These are phyloP conservation scores for Taphrina wiesneri DNA, from an alignment of 1,139 yeast genomes.

Conservation along the genomic window DNA sequence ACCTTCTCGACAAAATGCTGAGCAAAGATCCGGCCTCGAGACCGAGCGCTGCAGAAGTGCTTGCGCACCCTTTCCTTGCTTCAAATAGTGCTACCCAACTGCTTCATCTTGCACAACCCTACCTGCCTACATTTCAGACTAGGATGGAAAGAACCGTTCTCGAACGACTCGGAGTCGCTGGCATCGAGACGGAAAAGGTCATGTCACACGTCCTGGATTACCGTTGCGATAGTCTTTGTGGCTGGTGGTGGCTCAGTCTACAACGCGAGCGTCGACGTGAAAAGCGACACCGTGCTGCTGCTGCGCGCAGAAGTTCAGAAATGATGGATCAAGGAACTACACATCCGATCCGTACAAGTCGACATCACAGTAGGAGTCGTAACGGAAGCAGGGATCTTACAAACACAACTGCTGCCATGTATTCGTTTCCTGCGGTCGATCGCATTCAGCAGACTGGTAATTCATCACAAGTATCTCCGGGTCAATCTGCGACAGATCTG, in stretches of 20 bases:
- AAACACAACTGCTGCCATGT: background rate
- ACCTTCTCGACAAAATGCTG: conserved; percentile 59
- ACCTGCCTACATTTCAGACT: conserved; percentile 55
- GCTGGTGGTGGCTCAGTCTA: conserved; percentile 73
- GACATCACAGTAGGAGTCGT: conserved; percentile 6
- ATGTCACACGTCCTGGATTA: conserved; percentile 61
- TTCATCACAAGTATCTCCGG: background rate
- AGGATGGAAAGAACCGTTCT: conserved; percentile 66
- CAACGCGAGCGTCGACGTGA: conserved; percentile 57
- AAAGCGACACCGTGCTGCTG: conserved; percentile 7
- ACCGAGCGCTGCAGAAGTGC: conserved; percentile 62
- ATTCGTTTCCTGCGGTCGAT: background rate
- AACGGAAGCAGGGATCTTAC: conserved; percentile 1
- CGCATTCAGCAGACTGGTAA: background rate
- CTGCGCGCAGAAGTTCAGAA: conserved; percentile 2
- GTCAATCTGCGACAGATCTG: background rate
- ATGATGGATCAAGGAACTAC: background rate
- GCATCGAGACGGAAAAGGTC: conserved; percentile 65
- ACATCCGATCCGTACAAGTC: background rate
- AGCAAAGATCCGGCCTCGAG: conserved; percentile 66
- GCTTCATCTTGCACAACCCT: conserved; percentile 50
- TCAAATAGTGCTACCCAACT: conserved; percentile 52
- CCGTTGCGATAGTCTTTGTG: conserved; percentile 77
- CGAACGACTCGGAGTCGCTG: conserved; percentile 63
- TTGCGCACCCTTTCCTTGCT: conserved; percentile 63